These are phyloP conservation scores for Xylaria grammica DNA, from an alignment of 495 filamentous ascomycete species.

Conservation along the genomic window DNA sequence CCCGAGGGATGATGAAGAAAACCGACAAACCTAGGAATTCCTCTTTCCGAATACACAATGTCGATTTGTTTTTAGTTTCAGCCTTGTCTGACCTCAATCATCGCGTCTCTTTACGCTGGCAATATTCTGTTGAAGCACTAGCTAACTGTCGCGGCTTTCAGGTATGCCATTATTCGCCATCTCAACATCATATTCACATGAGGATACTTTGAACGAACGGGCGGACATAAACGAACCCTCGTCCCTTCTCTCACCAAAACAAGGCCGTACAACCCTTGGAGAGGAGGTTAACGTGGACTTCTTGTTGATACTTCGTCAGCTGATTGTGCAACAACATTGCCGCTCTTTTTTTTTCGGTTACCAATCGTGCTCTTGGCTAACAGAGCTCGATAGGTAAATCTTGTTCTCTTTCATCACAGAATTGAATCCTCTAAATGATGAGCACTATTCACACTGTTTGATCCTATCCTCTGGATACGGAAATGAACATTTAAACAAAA, in stretches of 20 bases:
- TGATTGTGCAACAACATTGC: constrained; percentile 59
- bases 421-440: constrained; percentile 48
- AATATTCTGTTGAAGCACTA: background rate
- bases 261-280: constrained; percentile 88
- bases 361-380: constrained; percentile 37
- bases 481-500: constrained; percentile 83
- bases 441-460: constrained; percentile 98
- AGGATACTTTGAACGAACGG: constrained; percentile 98
- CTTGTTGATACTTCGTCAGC: constrained; percentile 98
- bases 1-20: constrained; percentile 79
- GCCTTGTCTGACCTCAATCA: constrained; percentile 86
- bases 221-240: constrained; percentile 89
- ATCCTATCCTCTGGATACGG: constrained; percentile 66
- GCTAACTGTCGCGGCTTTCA: constrained; percentile 52
- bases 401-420: constrained; percentile 23
- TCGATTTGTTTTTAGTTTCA: constrained; percentile 95
- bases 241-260: constrained; percentile 65
- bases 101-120: constrained; percentile 36
- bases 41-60: constrained; percentile 91
- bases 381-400: constrained; percentile 50
- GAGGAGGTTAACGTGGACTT: constrained; percentile 68
- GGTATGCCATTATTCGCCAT: constrained; percentile 54
- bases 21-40: constrained; percentile 89
- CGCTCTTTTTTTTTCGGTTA: background rate
- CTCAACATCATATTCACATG: constrained; percentile 56